Evolutionary conservation across 164 flowering plant species (phyloP).

Genomic region (Liquidambar formosana): DNA sequence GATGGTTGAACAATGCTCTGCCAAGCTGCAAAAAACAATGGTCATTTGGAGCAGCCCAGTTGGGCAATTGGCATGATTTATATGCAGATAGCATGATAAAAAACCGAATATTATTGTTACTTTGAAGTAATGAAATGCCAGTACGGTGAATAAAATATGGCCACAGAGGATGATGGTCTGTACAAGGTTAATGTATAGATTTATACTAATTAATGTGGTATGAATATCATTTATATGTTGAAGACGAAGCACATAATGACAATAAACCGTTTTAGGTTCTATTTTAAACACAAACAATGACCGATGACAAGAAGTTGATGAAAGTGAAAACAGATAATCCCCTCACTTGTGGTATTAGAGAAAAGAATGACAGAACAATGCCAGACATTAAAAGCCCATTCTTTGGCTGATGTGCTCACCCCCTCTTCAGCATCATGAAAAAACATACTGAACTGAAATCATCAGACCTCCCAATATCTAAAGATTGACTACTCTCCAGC

Average conservation of each 20-base stretch:
- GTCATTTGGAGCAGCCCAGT: slow-evolving; percentile 5
- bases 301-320: no score
- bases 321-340: no score
- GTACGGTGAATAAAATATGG: background rate
- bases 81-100: background rate
- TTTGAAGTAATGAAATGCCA: background rate
- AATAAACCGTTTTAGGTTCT: background rate
- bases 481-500: no score
- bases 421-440: no score
- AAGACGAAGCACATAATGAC: background rate
- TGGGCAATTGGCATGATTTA: background rate
- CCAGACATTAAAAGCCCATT: no score
- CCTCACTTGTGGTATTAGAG: no score
- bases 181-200: background rate
- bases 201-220: background rate
- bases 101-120: background rate
- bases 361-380: no score
- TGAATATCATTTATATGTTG: background rate
- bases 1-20: slow-evolving; percentile 81
- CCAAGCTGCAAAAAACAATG: slow-evolving; percentile 74
- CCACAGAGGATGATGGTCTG: no score
- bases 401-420: no score
- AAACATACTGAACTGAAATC: no score
- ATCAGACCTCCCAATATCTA: no score
- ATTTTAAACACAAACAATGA: no score